Percentiles rank a stretch among this genome's conserved stretches.
phyloP scores from a whole-genome alignment of 2,329 filamentous ascomycete genomes.

The Phialemoniopsis sp. region DNA sequence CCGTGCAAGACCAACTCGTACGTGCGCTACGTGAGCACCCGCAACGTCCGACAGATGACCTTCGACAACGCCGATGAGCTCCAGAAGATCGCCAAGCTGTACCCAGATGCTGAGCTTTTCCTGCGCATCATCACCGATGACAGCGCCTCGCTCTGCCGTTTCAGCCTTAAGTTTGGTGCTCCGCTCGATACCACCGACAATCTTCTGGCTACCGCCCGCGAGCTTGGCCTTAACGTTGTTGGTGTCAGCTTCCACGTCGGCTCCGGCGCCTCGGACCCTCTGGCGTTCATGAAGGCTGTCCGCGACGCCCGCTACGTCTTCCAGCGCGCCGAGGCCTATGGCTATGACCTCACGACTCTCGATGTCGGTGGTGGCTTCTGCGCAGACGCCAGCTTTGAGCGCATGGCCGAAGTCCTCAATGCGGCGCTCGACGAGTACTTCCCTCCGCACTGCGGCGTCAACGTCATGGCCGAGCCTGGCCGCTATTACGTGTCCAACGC shows the following conservation, averaged over 20 bases:
- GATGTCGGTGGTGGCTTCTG: slow-evolving; percentile 95
- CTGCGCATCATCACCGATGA: slow-evolving; percentile 96
- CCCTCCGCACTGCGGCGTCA: slow-evolving; percentile 65
- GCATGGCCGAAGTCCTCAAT: slow-evolving; percentile 78
- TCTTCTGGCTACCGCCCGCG: slow-evolving; percentile 74
- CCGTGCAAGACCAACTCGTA: slow-evolving; percentile 99
- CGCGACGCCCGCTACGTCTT: slow-evolving; percentile 86
- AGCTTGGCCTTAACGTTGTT: slow-evolving; percentile 83
- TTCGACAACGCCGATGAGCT: slow-evolving; percentile 98
- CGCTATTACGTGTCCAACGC: slow-evolving; percentile 93
- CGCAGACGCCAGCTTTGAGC: slow-evolving; percentile 77
- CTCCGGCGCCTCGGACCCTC: slow-evolving; percentile 91
- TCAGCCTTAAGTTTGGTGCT: slow-evolving; percentile 97
- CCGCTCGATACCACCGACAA: slow-evolving; percentile 75
- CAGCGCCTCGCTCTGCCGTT: slow-evolving; percentile 85
- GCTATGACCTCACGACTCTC: slow-evolving; percentile 79
- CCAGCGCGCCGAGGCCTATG: slow-evolving; percentile 72
- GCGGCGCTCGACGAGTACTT: slow-evolving; percentile 84
- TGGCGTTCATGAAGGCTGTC: slow-evolving; percentile 86
- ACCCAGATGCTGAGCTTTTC: slow-evolving; percentile 83
- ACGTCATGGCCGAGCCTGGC: slow-evolving; percentile 92
- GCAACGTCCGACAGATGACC: slow-evolving; percentile 95
- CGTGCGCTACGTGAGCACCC: slow-evolving; percentile 79
- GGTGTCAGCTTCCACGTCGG: slow-evolving; percentile 98
- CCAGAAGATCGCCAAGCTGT: slow-evolving; percentile 94